A percentile compares a stretch with the other conserved stretches of the same genome.
phyloP scores from a whole-genome alignment of 768 basidiomycete species.

The Trametes meyenii region DNA sequence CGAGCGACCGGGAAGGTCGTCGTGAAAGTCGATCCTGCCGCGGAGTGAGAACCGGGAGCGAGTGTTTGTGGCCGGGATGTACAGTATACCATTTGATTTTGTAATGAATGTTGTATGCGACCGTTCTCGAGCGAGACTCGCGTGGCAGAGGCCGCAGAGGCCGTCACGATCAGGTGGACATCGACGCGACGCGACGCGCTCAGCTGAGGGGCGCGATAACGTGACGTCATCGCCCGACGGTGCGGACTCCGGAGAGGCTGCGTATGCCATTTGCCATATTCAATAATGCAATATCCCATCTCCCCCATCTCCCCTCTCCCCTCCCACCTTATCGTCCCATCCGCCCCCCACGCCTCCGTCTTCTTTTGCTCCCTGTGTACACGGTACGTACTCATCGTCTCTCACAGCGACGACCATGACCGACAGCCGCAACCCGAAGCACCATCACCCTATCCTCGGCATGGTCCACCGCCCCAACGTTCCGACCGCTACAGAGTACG shows the following conservation, averaged over 20 bases:
- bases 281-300: neutral
- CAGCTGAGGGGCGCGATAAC: neutral
- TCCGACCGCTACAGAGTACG: constrained; percentile 51
- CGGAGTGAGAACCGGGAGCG: constrained; percentile 10
- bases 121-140: neutral
- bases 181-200: constrained; percentile 17
- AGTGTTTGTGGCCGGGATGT: too few relatives aligned
- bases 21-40: constrained; percentile 46
- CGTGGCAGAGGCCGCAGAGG: neutral
- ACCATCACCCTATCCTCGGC: constrained; percentile 36
- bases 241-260: neutral
- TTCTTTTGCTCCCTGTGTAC: neutral
- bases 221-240: constrained; percentile 13
- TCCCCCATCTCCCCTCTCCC: neutral
- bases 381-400: constrained; percentile 6
- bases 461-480: constrained; percentile 53
- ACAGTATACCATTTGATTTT: too few relatives aligned
- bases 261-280: neutral
- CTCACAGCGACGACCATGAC: neutral
- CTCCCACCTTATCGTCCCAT: constrained; percentile 17
- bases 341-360: neutral
- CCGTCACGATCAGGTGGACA: constrained; percentile 19
- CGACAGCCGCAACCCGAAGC: constrained; percentile 10
- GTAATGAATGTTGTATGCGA: neutral
- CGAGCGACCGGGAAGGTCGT: constrained; percentile 70